phyloP scores from a whole-genome alignment of 495 filamentous ascomycete genomes.

The Pyronema omphalodes region DNA sequence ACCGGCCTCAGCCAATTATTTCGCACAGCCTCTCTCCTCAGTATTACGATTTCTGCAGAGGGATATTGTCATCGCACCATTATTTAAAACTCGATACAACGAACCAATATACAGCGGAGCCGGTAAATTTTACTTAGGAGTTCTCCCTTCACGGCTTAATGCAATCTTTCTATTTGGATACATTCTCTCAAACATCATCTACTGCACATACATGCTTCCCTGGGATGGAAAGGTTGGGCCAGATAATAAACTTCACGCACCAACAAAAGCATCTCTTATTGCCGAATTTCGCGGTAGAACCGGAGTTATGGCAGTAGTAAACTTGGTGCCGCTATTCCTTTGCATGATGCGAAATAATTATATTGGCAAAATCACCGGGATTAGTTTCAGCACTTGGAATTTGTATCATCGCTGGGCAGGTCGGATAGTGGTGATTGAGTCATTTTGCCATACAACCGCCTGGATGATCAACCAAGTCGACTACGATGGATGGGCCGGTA shows the following conservation, averaged over 20 bases:
- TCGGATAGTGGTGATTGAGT: constrained; percentile 49
- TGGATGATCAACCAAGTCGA: constrained; percentile 51
- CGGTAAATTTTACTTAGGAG: constrained; percentile 51
- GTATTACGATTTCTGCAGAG: not conserved
- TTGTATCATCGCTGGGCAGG: constrained; percentile 64
- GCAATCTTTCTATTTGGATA: constrained; percentile 48
- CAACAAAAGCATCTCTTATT: constrained; percentile 29
- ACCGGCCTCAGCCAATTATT: not conserved
- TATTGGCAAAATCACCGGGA: constrained; percentile 30
- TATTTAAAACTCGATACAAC: constrained; percentile 69
- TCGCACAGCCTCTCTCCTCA: not conserved
- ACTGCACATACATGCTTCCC: constrained; percentile 47
- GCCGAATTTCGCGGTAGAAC: constrained; percentile 53
- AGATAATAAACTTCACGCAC: constrained; percentile 25
- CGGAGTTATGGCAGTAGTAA: constrained; percentile 56
- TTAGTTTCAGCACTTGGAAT: constrained; percentile 56
- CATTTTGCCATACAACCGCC: constrained; percentile 42
- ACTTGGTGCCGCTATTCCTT: constrained; percentile 58
- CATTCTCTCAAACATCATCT: constrained; percentile 43
- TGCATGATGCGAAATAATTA: constrained; percentile 54
- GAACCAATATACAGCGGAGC: constrained; percentile 40
- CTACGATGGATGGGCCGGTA: constrained; percentile 42
- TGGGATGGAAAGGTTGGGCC: constrained; percentile 19
- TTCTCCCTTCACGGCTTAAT: constrained; percentile 70
- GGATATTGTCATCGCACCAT: constrained; percentile 64